These are phyloP conservation scores for Salvia rosmarinus DNA, from an alignment of 257 asterid species.

Conservation along the genomic window DNA sequence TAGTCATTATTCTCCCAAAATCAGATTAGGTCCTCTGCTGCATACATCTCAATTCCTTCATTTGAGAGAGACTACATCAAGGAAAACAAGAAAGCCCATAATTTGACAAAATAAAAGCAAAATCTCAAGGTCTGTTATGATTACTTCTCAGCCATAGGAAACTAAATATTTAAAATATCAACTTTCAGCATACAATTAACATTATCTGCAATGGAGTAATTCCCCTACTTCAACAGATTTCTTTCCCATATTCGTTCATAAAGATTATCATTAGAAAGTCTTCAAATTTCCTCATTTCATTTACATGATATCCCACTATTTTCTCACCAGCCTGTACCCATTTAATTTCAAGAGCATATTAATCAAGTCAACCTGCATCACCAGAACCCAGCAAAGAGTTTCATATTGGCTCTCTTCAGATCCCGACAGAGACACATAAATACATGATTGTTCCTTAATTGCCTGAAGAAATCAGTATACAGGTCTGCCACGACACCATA, in stretches of 20 bases:
- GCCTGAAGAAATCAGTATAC: not conserved
- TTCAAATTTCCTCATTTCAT: not conserved
- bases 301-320: too few relatives aligned
- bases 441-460: not conserved
- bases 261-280: not conserved
- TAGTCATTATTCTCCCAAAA: not conserved
- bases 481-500: too few relatives aligned
- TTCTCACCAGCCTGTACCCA: not conserved
- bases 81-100: not conserved
- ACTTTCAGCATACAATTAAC: not conserved
- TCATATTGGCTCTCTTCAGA: not conserved
- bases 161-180: not conserved
- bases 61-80: slow-evolving; percentile 1
- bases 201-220: not conserved
- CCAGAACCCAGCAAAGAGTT: not conserved
- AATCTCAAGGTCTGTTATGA: not conserved
- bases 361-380: not conserved
- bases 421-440: not conserved
- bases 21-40: not conserved
- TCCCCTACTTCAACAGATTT: not conserved
- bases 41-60: not conserved
- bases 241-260: not conserved
- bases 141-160: not conserved
- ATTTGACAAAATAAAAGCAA: not conserved
- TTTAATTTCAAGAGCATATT: not conserved